Evolutionary conservation across 805 yeast species (phyloP).

Genomic region (Candida cerambycidarum): DNA sequence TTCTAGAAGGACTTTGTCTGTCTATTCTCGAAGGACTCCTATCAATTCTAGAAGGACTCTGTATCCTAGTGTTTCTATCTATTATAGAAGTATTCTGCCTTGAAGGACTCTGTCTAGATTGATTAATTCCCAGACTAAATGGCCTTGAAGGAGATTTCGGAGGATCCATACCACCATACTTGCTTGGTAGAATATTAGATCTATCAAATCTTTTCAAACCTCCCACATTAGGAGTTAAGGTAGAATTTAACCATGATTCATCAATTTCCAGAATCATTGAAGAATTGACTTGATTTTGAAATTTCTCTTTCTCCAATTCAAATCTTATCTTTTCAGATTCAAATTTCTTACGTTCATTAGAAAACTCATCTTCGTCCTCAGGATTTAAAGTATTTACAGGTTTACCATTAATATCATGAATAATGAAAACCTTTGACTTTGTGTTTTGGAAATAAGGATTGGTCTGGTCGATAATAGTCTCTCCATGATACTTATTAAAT

Average conservation of each 20-base stretch:
- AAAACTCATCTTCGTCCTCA: conserved; percentile 11
- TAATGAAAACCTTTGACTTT: conserved; percentile 46
- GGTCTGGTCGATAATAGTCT: conserved; percentile 19
- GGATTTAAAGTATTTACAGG: conserved; percentile 17
- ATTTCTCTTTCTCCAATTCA: conserved; percentile 16
- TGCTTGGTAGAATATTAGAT: conserved; percentile 4
- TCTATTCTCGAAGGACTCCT: background rate
- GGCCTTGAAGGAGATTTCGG: conserved; percentile 6
- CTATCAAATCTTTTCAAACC: conserved; percentile 1
- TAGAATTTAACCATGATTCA: conserved; percentile 15
- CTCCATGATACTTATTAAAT: conserved; percentile 27
- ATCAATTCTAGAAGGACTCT: conserved; percentile 3
- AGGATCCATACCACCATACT: conserved; percentile 1
- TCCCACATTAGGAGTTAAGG: conserved; percentile 13
- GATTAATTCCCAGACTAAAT: background rate
- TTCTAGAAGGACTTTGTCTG: background rate
- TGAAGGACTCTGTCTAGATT: no score
- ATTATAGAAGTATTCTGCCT: background rate
- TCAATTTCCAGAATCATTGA: conserved; percentile 12
- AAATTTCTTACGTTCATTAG: conserved; percentile 14
- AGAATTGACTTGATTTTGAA: conserved; percentile 13
- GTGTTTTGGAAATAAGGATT: conserved; percentile 26
- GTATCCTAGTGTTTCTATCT: no score
- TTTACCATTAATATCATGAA: conserved; percentile 49
- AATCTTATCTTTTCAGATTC: conserved; percentile 15